Evolutionary conservation across 2,329 filamentous ascomycete species (phyloP).

Genomic region (Pseudovirgaria hyperparasitica): DNA sequence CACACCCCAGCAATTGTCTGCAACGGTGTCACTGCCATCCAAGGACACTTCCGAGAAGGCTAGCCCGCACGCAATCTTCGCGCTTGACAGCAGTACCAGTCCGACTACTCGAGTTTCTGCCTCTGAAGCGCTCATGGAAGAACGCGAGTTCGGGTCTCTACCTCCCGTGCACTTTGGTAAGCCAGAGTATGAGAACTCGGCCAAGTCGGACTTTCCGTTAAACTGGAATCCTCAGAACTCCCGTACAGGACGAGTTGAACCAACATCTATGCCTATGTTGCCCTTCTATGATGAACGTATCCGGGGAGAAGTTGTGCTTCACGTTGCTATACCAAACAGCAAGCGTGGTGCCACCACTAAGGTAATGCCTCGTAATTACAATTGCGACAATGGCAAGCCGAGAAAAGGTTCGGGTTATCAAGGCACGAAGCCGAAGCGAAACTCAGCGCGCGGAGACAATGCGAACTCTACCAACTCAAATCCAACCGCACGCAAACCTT

Average conservation of each 20-base stretch:
- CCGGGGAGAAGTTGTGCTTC: slow-evolving; percentile 13
- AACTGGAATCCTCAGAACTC: slow-evolving; percentile 8
- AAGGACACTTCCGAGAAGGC: slow-evolving; percentile 9
- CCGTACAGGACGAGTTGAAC: slow-evolving; percentile 10
- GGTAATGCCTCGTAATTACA: slow-evolving; percentile 15
- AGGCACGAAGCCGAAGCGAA: slow-evolving; percentile 10
- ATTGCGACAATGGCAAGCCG: slow-evolving; percentile 14
- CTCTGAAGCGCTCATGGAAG: slow-evolving; percentile 29
- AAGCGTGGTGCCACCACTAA: slow-evolving; percentile 17
- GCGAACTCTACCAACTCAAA: slow-evolving; percentile 10
- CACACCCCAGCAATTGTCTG: slow-evolving; percentile 32
- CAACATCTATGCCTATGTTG: slow-evolving; percentile 12
- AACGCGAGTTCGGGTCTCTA: slow-evolving; percentile 34
- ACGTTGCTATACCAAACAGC: slow-evolving; percentile 14
- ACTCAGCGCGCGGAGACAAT: slow-evolving; percentile 9
- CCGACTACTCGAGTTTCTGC: slow-evolving; percentile 26
- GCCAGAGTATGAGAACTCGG: slow-evolving; percentile 19
- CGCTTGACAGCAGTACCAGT: slow-evolving; percentile 19
- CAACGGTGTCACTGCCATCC: slow-evolving; percentile 59
- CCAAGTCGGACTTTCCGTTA: slow-evolving; percentile 11
- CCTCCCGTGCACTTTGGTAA: slow-evolving; percentile 24
- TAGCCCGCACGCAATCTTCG: slow-evolving; percentile 11
- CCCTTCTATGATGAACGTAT: slow-evolving; percentile 13
- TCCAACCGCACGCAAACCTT: slow-evolving; percentile 17
- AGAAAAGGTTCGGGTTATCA: too few relatives aligned